Evolutionary conservation across 1,284 basidiomycete genomes (phyloP).

Genomic region (Trichosporon coremiiforme): DNA sequence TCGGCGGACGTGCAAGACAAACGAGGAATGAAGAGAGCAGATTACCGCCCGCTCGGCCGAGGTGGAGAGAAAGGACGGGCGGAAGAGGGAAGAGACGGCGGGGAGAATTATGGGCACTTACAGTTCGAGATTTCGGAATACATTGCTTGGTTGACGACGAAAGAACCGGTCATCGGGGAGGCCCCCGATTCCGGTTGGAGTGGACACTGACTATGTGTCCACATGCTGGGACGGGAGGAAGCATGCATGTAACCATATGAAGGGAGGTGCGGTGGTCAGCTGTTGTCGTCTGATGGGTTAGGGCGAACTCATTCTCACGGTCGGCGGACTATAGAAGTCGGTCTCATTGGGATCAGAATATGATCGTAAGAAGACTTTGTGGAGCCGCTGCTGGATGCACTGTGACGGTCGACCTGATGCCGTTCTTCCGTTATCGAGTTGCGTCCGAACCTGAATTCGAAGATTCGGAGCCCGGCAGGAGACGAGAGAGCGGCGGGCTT

Average conservation of each 20-base stretch:
- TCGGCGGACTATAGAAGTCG: neutral
- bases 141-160: neutral
- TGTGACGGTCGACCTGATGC: neutral
- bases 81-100: neutral
- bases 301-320: neutral
- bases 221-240: neutral
- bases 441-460: neutral
- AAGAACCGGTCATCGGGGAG: neutral
- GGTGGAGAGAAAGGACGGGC: neutral
- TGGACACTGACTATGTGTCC: neutral
- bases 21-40: too few species aligned
- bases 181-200: neutral
- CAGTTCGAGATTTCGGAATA: neutral
- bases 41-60: neutral
- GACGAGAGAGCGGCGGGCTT: slow-evolving; percentile 1
- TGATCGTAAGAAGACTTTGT: neutral
- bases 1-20: too few species aligned
- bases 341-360: neutral
- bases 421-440: neutral
- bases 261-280: neutral
- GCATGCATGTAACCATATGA: neutral
- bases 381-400: neutral
- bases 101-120: slow-evolving; percentile 4
- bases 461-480: neutral
- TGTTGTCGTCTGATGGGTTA: too few species aligned